A percentile compares a stretch with the other conserved stretches of the same genome.
Evolutionary conservation across 2,329 filamentous ascomycete genomes (phyloP).

Genomic region (Furcasterigmium furcatum): DNA sequence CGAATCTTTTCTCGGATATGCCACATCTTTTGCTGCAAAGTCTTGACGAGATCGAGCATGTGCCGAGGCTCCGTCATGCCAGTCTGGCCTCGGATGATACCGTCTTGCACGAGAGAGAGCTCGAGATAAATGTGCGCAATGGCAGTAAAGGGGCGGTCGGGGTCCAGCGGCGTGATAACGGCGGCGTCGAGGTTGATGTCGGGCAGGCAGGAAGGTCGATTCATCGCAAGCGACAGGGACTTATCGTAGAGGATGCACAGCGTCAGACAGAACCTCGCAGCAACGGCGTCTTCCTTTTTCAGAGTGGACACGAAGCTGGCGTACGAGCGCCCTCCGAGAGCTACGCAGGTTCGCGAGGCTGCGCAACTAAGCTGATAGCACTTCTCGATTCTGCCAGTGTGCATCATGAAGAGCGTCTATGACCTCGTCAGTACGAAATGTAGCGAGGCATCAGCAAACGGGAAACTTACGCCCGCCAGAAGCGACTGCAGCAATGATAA

Average conservation of each 20-base stretch:
- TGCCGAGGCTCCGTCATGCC: not conserved
- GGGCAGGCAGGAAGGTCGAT: not conserved
- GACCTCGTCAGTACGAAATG: not conserved
- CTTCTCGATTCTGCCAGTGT: slow-evolving; percentile 1
- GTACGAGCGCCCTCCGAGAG: slow-evolving; percentile 1
- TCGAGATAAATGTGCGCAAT: slow-evolving; percentile 2
- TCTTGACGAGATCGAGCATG: slow-evolving; percentile 1
- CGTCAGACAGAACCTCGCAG: not conserved
- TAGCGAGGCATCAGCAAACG: too few relatives aligned
- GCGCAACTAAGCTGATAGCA: slow-evolving; percentile 1
- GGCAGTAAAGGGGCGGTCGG: not conserved
- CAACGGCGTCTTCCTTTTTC: not conserved
- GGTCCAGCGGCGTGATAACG: slow-evolving; percentile 1
- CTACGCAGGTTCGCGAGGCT: not conserved
- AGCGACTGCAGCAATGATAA: not conserved
- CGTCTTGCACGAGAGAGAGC: not conserved
- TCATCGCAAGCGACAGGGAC: slow-evolving; percentile 1
- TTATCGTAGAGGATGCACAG: slow-evolving; percentile 2
- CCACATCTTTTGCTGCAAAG: slow-evolving; percentile 3
- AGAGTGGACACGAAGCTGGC: not conserved
- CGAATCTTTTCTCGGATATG: slow-evolving; percentile 2
- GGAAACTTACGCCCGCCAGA: not conserved
- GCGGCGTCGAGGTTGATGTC: slow-evolving; percentile 3
- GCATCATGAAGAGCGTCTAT: slow-evolving; percentile 1
- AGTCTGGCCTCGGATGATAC: not conserved